Evolutionary conservation across 192 early-diverging fungal genomes (phyloP), one percentile per base, ranked within the genome.

Genomic region (Podila epicladia): DNA sequence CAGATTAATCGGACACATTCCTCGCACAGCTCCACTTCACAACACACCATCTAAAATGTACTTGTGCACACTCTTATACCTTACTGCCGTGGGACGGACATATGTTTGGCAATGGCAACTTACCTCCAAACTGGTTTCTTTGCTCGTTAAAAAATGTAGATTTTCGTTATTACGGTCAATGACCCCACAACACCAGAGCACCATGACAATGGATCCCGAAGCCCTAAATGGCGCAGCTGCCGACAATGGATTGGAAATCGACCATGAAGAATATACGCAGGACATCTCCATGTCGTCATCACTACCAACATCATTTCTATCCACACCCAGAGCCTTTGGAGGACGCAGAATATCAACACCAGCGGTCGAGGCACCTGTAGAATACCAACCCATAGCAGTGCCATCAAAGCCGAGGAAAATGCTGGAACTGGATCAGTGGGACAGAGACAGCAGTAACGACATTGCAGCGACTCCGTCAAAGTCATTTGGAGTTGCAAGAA

Each of bases 211-310:
- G 53, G 53, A 55, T 55, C 53, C 45, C 5, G 15, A 60, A 12
- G 33, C 32, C 28, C 12, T 53, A 17, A 55, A 28, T 19, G 48
- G 7, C 51, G 49, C 20, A 17, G 41, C 33, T 19, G 35, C 9
- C 35, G 35, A 38, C 9, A 57, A 50, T 15, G 19, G 31, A 5
- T 71, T 77, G 75, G 75, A 77, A 20, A n/a, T 79, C 9, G 75
- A 79, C 32, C 50, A 32, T 4, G 49, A 58, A 50, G 70, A 49
- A 22, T 67, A 69, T 24, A 69, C 63, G 45, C 58, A 24, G 22
- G 74, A 76, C 19, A 67, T 69, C 17, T 62, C 53, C 9, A 64
- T 68, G 17, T 79, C 75, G n/a, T 32, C 75, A 26, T 79, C 75
- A 37, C 41, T 79, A 33, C 75, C 75, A 24, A 64, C 11, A 22